Percentiles rank a stretch among this genome's conserved stretches.
Conservation (phyloP, 306 rosid species). For the Hylodesmum podocarpum region DNA sequence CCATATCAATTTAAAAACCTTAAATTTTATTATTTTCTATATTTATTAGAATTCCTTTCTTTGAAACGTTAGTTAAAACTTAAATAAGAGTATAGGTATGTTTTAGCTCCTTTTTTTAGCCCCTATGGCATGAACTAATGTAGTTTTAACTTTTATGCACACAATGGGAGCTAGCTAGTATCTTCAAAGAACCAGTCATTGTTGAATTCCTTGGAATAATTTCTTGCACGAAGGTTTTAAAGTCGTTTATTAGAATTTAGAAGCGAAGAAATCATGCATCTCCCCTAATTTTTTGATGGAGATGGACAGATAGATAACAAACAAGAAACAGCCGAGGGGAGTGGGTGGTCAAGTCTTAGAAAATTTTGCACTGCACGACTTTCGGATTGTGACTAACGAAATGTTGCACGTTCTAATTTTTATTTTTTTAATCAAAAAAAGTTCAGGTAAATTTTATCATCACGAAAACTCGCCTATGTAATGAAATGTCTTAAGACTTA, state of each 20-base stretch:
- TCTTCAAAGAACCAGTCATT: not conserved
- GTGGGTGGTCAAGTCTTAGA: slow-evolving; percentile 23
- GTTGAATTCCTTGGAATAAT: not conserved
- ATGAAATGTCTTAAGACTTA: too few relatives aligned
- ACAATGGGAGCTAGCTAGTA: too few relatives aligned
- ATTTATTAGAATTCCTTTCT: not conserved
- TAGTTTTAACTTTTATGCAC: too few relatives aligned
- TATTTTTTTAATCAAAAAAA: too few relatives aligned
- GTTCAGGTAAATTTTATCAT: too few relatives aligned
- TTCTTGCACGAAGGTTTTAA: slow-evolving; percentile 1
- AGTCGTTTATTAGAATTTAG: not conserved
- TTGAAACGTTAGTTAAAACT: not conserved
- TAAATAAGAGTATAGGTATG: not conserved
- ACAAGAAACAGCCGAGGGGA: not conserved
- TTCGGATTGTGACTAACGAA: slow-evolving; percentile 25
- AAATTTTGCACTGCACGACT: slow-evolving; percentile 5
- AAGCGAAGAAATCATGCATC: not conserved
- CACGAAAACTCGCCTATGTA: too few relatives aligned
- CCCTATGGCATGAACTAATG: not conserved
- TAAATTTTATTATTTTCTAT: not conserved
- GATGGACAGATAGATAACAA: slow-evolving; percentile 22
- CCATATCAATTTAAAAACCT: not conserved
- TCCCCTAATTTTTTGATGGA: slow-evolving; percentile 6
- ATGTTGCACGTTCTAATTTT: slow-evolving; percentile 5
- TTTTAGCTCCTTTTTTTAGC: not conserved